Evolutionary conservation across 352 stramenopile species (phyloP).

Genomic region (Phytophthora podocarpi): DNA sequence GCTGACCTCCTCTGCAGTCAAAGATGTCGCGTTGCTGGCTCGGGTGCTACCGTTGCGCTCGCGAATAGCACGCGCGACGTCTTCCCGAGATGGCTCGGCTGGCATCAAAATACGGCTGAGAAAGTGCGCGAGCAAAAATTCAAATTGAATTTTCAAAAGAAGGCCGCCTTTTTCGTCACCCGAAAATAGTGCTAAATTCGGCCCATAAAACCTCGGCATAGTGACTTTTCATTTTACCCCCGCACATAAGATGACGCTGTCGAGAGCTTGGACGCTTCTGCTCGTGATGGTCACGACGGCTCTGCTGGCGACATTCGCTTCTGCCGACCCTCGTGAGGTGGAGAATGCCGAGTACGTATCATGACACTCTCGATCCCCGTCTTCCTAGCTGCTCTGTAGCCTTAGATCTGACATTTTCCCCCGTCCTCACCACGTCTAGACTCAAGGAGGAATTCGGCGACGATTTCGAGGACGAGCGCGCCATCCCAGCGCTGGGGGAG

Average conservation of each 20-base stretch:
- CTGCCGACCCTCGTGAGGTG: constrained; percentile 60
- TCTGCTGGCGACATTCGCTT: constrained; percentile 33
- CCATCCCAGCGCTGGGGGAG: constrained; percentile 32
- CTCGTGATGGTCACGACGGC: constrained; percentile 38
- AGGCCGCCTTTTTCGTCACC: not conserved
- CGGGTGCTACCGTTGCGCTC: constrained; percentile 23
- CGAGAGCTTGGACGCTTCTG: constrained; percentile 20
- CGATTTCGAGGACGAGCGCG: constrained; percentile 57
- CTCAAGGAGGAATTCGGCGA: constrained; percentile 73
- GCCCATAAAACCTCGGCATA: too few species aligned
- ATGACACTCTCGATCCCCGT: not conserved
- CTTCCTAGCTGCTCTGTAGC: constrained; percentile 1
- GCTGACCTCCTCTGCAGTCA: constrained; percentile 12
- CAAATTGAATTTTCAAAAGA: constrained; percentile 9
- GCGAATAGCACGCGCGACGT: constrained; percentile 26
- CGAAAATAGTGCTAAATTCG: too few species aligned
- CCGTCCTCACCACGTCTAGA: constrained; percentile 25
- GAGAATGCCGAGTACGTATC: constrained; percentile 62
- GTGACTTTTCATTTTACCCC: constrained; percentile 6
- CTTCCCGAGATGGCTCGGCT: constrained; percentile 15
- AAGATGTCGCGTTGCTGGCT: constrained; percentile 15
- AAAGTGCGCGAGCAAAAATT: constrained; percentile 21
- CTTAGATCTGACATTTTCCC: constrained; percentile 6
- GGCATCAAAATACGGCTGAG: constrained; percentile 4
- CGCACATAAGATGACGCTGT: constrained; percentile 14